A percentile compares a stretch with the other conserved stretches of the same genome.
Conservation (phyloP, 345 rosid genomes). For the Eucalyptus lansdowneana region DNA sequence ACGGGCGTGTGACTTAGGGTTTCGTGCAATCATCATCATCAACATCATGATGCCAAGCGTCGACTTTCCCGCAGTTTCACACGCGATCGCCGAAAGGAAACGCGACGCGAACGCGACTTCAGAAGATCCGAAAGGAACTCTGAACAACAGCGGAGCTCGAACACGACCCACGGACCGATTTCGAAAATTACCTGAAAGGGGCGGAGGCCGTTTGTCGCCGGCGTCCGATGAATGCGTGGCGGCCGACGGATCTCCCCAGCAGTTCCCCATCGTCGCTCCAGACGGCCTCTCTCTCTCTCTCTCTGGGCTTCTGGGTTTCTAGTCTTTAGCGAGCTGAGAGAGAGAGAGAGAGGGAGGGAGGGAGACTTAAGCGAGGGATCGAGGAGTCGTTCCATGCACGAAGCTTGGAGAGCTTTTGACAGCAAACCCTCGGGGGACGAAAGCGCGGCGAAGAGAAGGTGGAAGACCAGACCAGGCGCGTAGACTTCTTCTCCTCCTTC, state of each 20-base stretch:
- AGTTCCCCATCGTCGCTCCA: background rate
- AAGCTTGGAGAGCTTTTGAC: background rate
- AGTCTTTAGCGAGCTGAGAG: background rate
- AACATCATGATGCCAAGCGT: background rate
- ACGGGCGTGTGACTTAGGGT: background rate
- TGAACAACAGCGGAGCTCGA: background rate
- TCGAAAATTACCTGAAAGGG: background rate
- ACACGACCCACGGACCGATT: background rate
- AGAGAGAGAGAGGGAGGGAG: background rate
- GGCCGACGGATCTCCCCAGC: background rate
- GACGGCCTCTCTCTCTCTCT: background rate
- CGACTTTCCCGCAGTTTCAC: background rate
- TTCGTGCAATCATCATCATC: background rate
- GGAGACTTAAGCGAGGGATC: background rate
- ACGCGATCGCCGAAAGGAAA: background rate
- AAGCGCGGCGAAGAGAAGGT: background rate
- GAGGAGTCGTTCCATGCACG: background rate
- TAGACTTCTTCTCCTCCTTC: background rate
- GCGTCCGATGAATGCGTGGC: background rate
- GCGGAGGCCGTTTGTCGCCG: background rate
- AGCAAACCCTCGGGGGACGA: background rate
- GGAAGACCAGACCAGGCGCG: background rate
- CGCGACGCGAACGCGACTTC: background rate
- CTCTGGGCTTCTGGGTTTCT: background rate
- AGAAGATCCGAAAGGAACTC: background rate